Evolutionary conservation across 352 stramenopile species (phyloP), one percentile per base, ranked within the genome.

Genomic region (Phytopythium delawarense): DNA sequence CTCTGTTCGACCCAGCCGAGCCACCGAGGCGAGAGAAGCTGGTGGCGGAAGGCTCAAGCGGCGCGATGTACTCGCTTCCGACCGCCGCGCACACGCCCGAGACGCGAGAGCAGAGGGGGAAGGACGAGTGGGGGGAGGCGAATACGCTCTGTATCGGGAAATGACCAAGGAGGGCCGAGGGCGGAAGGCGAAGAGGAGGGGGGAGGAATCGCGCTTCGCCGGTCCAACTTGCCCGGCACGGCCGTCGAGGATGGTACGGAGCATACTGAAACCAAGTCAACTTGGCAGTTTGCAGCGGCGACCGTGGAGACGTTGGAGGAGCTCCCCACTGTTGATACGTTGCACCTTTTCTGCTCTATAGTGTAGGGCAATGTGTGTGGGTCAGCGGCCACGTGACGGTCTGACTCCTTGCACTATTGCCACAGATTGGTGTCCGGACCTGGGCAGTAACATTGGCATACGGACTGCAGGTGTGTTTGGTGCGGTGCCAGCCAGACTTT

Each of bases 321-420:
- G 46, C 46, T 53, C 46, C 46, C 4, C 46, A 48, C 32, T 35
- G 52, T 58, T 58, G 34, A 46, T 48, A 21, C n/a, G n/a, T 20
- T 25, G 52, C 11, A 18, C 18, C 16, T 9, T 61, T 51, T 61
- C 42, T 51, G 28, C 42, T 12, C 40, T 11, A 52, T 30, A 53
- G 21, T 35, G 46, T 20, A 12, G 23, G 46, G 23, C 2, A 54
- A 53, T 40, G 42, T 32, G 18, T 40, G 56, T 40, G 6, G 30
- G 7, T 7, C 12, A 35, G 54, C 23, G 7, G 32, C 20, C 5
- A 48, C 54, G 28, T 51, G 30, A 6, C 40, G 23, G 39, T 54
- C 56, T 61, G 56, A 61, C 56, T 61, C 52, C 32, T 28, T 61
- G 39, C 39, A 42, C 28, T 61, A 51, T 18, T 45, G 42, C 18